These are phyloP conservation scores for Fusarium lyarnte DNA, from an alignment of 2,329 filamentous ascomycete species.

Conservation along the genomic window DNA sequence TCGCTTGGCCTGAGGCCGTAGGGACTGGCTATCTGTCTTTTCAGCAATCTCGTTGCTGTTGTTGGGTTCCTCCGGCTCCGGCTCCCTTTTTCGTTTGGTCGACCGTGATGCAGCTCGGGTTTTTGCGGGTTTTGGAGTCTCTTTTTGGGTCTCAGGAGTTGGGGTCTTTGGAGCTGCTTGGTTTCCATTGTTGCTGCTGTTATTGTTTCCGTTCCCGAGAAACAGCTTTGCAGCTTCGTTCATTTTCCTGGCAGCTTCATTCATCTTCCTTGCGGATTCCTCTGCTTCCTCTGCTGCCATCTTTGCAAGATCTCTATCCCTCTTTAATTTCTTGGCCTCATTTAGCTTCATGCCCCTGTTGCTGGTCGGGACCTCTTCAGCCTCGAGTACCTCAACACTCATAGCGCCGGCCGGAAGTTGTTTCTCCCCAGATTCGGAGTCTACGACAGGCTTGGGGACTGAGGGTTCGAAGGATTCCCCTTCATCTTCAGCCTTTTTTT, in stretches of 20 bases:
- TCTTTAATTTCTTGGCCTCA: constrained; percentile 78
- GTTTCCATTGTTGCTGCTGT: constrained; percentile 12
- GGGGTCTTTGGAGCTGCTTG: constrained; percentile 42
- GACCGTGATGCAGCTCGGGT: constrained; percentile 46
- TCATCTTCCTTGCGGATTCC: constrained; percentile 64
- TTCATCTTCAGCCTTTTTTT: constrained; percentile 71
- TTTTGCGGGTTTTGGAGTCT: constrained; percentile 40
- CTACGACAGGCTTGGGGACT: constrained; percentile 51
- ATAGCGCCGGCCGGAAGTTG: constrained; percentile 69
- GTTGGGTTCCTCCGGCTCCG: constrained; percentile 43
- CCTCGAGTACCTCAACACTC: constrained; percentile 63
- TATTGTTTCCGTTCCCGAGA: constrained; percentile 48
- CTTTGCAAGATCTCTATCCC: constrained; percentile 67
- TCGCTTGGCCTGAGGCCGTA: constrained; percentile 59
- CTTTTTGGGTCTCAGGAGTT: constrained; percentile 41
- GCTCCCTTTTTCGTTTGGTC: constrained; percentile 59
- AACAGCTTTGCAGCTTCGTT: constrained; percentile 58
- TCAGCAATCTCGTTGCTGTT: constrained; percentile 43
- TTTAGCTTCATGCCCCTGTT: constrained; percentile 83
- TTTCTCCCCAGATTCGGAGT: constrained; percentile 60
- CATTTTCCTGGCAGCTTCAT: constrained; percentile 60
- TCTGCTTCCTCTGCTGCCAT: constrained; percentile 71
- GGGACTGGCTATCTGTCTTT: constrained; percentile 42
- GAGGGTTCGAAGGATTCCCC: constrained; percentile 67
- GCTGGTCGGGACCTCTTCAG: constrained; percentile 71